Evolutionary conservation across 495 filamentous ascomycete species (phyloP).

Genomic region (Aspergillus ellipticus): DNA sequence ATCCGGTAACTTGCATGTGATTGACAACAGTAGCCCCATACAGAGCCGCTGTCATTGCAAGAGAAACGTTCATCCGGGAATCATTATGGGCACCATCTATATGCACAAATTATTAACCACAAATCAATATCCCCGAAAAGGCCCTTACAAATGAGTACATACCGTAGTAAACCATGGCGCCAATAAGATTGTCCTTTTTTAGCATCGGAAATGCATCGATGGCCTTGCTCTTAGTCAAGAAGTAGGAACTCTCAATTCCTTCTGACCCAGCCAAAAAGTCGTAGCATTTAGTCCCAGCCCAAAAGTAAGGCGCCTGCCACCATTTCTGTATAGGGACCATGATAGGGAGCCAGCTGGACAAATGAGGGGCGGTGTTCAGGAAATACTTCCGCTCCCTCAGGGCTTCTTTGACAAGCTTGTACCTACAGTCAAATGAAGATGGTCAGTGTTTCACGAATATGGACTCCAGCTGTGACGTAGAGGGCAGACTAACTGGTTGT

Average conservation of each 20-base stretch:
- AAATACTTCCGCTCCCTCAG: constrained; percentile 95
- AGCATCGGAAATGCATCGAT: constrained; percentile 98
- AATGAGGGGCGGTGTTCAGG: constrained; percentile 90
- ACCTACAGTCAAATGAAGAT: constrained; percentile 40
- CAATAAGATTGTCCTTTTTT: constrained; percentile 77
- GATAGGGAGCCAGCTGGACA: constrained; percentile 92
- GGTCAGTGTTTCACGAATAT: background rate
- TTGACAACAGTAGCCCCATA: constrained; percentile 93
- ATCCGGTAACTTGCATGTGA: constrained; percentile 81
- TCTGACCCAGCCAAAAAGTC: constrained; percentile 92
- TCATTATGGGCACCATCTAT: constrained; percentile 94
- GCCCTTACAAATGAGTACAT: constrained; percentile 12
- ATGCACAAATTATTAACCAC: constrained; percentile 15
- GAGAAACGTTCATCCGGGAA: constrained; percentile 95
- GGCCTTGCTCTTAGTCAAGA: constrained; percentile 89
- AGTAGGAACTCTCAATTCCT: constrained; percentile 96
- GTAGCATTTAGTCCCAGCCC: constrained; percentile 93
- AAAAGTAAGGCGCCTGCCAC: constrained; percentile 98
- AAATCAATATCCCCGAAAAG: background rate
- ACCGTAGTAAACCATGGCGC: constrained; percentile 95
- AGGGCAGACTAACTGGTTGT: constrained; percentile 64
- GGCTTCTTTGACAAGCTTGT: constrained; percentile 89
- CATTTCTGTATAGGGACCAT: constrained; percentile 95
- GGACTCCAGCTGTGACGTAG: background rate
- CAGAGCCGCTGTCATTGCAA: constrained; percentile 92